Evolutionary conservation across 352 stramenopile species (phyloP).

Genomic region (Globisporangium abappressorium): DNA sequence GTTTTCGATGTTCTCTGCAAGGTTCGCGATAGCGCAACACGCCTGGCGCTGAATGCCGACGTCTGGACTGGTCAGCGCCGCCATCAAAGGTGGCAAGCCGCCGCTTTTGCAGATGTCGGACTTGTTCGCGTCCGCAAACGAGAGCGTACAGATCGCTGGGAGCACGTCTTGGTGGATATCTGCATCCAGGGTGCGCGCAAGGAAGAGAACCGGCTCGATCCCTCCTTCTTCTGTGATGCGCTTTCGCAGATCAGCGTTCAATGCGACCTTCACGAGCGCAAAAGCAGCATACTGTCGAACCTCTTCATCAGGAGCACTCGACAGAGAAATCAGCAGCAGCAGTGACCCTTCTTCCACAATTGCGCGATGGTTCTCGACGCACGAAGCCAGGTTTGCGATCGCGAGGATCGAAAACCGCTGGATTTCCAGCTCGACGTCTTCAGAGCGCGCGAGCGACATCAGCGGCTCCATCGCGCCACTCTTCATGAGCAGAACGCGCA

Average conservation of each 20-base stretch:
- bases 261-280: conserved; percentile 93
- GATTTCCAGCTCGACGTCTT: conserved; percentile 95
- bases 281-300: conserved; percentile 95
- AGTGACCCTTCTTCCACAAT: conserved; percentile 95
- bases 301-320: conserved; percentile 91
- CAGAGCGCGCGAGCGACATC: conserved; percentile 91
- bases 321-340: conserved; percentile 93
- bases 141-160: conserved; percentile 90
- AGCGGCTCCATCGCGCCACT: conserved; percentile 93
- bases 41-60: conserved; percentile 88
- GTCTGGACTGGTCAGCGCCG: conserved; percentile 63
- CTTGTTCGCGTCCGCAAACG: conserved; percentile 93
- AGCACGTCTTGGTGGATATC: conserved; percentile 92
- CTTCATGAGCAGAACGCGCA: conserved; percentile 91
- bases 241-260: conserved; percentile 93
- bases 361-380: conserved; percentile 90
- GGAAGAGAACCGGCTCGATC: conserved; percentile 95
- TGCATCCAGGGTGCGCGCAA: conserved; percentile 90
- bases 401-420: conserved; percentile 92
- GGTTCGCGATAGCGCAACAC: conserved; percentile 94
- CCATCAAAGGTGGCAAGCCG: conserved; percentile 88
- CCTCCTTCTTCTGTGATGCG: conserved; percentile 94
- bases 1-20: conserved; percentile 94
- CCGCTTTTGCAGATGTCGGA: conserved; percentile 93
- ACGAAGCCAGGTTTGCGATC: conserved; percentile 94